Percentiles rank a stretch among this genome's conserved stretches.
Evolutionary conservation across 129 eudicot species (phyloP).

Genomic region (Gnaphalium uliginosum): DNA sequence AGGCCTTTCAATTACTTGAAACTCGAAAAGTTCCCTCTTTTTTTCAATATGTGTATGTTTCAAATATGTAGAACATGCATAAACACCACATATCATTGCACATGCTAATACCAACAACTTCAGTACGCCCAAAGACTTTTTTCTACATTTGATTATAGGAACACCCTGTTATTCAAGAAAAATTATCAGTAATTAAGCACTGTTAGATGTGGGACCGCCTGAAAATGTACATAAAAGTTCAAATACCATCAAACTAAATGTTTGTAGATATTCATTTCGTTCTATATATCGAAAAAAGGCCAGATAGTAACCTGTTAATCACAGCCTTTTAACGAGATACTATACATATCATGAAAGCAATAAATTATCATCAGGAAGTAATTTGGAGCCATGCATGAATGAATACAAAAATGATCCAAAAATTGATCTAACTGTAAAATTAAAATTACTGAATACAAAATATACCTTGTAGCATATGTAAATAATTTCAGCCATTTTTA

Average conservation of each 20-base stretch:
- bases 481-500: slow-evolving; percentile 13
- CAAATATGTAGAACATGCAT: slow-evolving; percentile 49
- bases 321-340: not conserved
- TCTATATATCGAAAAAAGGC: not conserved
- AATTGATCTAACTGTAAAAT: not conserved
- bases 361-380: too few relatives aligned
- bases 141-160: slow-evolving; percentile 36
- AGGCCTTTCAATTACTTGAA: slow-evolving; percentile 38
- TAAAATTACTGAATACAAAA: not conserved
- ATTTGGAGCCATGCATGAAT: not conserved
- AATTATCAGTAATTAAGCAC: not conserved
- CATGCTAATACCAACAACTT: slow-evolving; percentile 43
- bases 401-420: not conserved
- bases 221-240: not conserved
- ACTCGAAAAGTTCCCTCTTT: slow-evolving; percentile 23
- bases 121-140: slow-evolving; percentile 26
- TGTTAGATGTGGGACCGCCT: not conserved
- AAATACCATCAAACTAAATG: not conserved
- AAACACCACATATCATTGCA: slow-evolving; percentile 46
- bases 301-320: not conserved
- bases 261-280: not conserved
- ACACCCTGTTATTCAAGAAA: slow-evolving; percentile 38
- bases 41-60: slow-evolving; percentile 33
- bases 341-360: not conserved
- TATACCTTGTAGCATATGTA: slow-evolving; percentile 17